Evolutionary conservation across 176 grass and related monocot species (phyloP), one percentile per base, ranked within the genome.

Genomic region (Melocanna baccifera): DNA sequence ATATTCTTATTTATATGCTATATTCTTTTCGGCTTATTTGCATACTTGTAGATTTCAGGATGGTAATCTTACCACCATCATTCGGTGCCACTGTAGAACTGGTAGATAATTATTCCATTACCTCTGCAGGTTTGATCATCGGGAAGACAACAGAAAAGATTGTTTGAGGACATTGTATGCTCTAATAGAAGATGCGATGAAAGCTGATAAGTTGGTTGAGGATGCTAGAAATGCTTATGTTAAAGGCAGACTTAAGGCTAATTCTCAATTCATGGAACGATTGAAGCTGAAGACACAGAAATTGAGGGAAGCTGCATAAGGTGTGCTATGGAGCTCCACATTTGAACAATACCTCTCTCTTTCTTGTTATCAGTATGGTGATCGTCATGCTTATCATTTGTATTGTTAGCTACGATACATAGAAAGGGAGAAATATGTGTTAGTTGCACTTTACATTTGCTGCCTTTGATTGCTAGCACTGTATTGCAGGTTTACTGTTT

Each of bases 131-230:
- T 98, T 90, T 89, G 93, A 93, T 14, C 89, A 98, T 74, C 83
- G 93, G 45, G 96, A 98, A 69, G 96, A 98, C 67, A 98, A 98
- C 85, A 90, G 96, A 78, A 98, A 95, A 83, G 96, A 98, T 90
- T 98, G 96, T 76, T 85, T 98, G 81, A 91, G 93, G 89, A 98
- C 93, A 75, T 75, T 98, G 16, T 92, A 83, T 69, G 84, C 79
- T 39, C 69, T 98, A 73, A 80, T 93, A 52, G 67, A 93, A 92
- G 89, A 93, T 81, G 96, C 93, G 43, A 76, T 83, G 62, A 93
- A 88, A 90, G 93, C 96, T 0, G 93, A 95, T 69, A 85, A 86
- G 80, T 71, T 95, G 74, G 92, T 78, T 34, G 89, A 90, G n/a
- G 64, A 82, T 78, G 87, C 91, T 57, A 86, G 91, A 58, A 88